phyloP scores from a whole-genome alignment of 2,329 filamentous ascomycete genomes.

The Periconia sp. region DNA sequence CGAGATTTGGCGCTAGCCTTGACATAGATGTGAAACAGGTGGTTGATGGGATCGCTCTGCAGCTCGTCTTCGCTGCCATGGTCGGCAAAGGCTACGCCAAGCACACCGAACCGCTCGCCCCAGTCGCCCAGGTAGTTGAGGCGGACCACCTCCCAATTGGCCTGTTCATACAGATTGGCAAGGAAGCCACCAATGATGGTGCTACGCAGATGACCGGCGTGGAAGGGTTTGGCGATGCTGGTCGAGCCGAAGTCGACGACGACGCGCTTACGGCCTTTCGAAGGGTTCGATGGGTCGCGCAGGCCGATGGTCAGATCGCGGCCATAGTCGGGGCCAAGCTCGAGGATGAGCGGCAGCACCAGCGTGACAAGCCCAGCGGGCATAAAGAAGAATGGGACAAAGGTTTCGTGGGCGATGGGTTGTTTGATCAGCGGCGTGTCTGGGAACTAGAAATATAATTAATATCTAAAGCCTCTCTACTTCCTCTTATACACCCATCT shows the following conservation, averaged over 20 bases:
- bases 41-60: slow-evolving; percentile 72
- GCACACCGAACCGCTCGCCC: slow-evolving; percentile 70
- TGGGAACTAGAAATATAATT: slow-evolving; percentile 69
- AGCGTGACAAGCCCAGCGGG: slow-evolving; percentile 64
- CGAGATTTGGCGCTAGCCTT: no score
- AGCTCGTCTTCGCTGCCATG: slow-evolving; percentile 73
- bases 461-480: no score
- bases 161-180: slow-evolving; percentile 66
- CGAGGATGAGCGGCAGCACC: slow-evolving; percentile 70
- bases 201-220: slow-evolving; percentile 71
- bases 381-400: slow-evolving; percentile 77
- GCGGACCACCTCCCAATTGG: slow-evolving; percentile 69
- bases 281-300: slow-evolving; percentile 63
- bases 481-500: no score
- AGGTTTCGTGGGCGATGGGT: slow-evolving; percentile 67
- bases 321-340: slow-evolving; percentile 65
- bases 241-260: slow-evolving; percentile 79
- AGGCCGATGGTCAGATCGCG: slow-evolving; percentile 61
- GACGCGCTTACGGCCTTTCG: slow-evolving; percentile 64
- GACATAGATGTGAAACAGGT: slow-evolving; percentile 77
- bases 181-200: slow-evolving; percentile 74
- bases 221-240: slow-evolving; percentile 79
- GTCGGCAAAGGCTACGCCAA: slow-evolving; percentile 71
- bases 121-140: slow-evolving; percentile 76
- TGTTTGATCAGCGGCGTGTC: slow-evolving; percentile 71